Evolutionary conservation across 1,284 basidiomycete genomes (phyloP), one percentile per base, ranked within the genome.

Genomic region (Apiotrichum siamense): DNA sequence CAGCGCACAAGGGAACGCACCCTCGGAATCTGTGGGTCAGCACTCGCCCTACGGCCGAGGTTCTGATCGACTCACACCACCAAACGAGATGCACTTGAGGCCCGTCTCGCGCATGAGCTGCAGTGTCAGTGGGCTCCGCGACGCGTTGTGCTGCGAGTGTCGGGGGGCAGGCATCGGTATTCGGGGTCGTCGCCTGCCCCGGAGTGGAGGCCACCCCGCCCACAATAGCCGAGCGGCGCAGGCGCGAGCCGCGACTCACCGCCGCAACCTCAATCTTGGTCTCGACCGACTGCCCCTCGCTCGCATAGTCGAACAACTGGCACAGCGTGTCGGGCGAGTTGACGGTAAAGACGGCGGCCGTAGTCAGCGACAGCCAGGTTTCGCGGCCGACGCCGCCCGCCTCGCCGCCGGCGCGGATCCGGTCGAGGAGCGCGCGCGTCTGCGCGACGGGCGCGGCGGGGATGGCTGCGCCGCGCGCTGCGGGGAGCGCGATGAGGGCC

Each of bases 51-150:
- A n/a, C 48, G 35, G 32, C 26, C 38, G 45, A 37, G 62, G 58
- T 43, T 54, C 47, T 47, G 43, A 32, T 35, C 20, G 12, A 61
- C 63, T 57, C 49, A 94, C 89, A 36, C 92, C 92, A 58, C 89
- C 83, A 72, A 96, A 92, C 60, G 92, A 88, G 66, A 86, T 84
- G 64, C 88, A 92, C 77, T 98, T 97, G 69, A 98, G 72, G 5
- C 90, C 90, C 10, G 87, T 83, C 77, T 98, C 94, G 46, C 94
- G 82, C 83, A 97, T 92, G 61, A 92, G 49, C 58, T 58, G n/a
- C n/a, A n/a, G n/a, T n/a, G n/a, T n/a, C n/a, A n/a, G n/a, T n/a
- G n/a, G n/a, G n/a, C n/a, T n/a, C n/a, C n/a, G n/a, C n/a, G n/a
- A n/a, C n/a, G n/a, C n/a, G n/a, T n/a, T n/a, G n/a, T n/a, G n/a